Evolutionary conservation across 768 basidiomycete genomes (phyloP), one percentile per base, ranked within the genome.

Genomic region (Suillus luteus): DNA sequence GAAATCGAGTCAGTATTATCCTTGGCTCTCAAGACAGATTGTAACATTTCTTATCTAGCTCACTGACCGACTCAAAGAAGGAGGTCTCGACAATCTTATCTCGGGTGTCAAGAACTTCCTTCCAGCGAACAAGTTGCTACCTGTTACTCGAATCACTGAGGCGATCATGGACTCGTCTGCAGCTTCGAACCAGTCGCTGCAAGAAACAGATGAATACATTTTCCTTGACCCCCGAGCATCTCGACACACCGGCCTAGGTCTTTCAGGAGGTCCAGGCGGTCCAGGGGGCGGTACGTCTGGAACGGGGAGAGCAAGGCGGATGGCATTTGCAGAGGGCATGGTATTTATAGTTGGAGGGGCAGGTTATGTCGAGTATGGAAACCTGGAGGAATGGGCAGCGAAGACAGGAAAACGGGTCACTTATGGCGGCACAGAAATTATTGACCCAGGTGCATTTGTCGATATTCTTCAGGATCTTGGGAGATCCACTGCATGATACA

Each of bases 31-130:
- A 55, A 35, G 19, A 48, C 14, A 55, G 55, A 31, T 43, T 43
- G 38, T 51, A 15, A 64, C 62, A 60, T 54, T 44, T 51, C 40
- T 65, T 41, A 64, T 63, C 35, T 69, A 97, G 95, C 85, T 99
- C 54, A 96, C 95, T 1, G 94, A 95, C 72, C 86, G 93, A 55
- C 80, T 99, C 61, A 93, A 96, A 77, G 96, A 97, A 72, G 93
- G 95, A 41, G 95, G 95, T n/a, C 83, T 99, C 38, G 96, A 99
- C 74, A 96, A 96, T 74, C 82, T 99, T 17, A 93, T 99, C 66
- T 96, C 95, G 0, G 96, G 96, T 44, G 97, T 99, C 70, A 97
- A 96, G 75, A 98, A 97, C 78, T 95, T 99, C 82, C 78, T 99
- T 19, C 97, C 97, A 1, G 90, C 93, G 2, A 93, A 95, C 73